Conservation (phyloP, 495 filamentous ascomycete genomes). For the Neurospora africana region DNA sequence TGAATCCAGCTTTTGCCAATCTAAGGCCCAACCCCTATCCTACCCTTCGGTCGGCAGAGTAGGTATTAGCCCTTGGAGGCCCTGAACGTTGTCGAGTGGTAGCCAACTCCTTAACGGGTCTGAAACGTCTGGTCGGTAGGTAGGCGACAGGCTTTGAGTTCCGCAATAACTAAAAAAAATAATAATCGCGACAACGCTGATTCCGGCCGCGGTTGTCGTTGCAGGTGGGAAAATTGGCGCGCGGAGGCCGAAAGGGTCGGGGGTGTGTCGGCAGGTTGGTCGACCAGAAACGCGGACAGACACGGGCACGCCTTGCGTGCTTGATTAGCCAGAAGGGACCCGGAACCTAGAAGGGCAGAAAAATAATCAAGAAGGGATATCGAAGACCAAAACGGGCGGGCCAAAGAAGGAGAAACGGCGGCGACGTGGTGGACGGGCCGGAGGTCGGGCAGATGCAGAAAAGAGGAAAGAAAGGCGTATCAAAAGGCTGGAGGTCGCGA, state of each 20-base stretch:
- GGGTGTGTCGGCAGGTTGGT: conserved; percentile 1
- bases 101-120: not conserved
- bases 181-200: conserved; percentile 6
- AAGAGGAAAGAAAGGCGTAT: conserved; percentile 19
- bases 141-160: not conserved
- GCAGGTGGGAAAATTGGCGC: conserved; percentile 21
- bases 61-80: not conserved
- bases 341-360: conserved; percentile 3
- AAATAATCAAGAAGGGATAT: conserved; percentile 13
- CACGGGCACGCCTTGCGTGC: conserved; percentile 17
- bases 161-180: conserved; percentile 3
- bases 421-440: conserved; percentile 12
- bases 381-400: conserved; percentile 11
- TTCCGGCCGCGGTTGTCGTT: conserved; percentile 9
- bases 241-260: conserved; percentile 12
- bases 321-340: conserved; percentile 3
- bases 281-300: not conserved
- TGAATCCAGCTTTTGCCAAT: not conserved
- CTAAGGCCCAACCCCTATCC: not conserved
- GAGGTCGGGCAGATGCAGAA: conserved; percentile 17
- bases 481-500: conserved; percentile 29
- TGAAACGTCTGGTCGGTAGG: not conserved
- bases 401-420: conserved; percentile 14
- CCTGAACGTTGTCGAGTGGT: not conserved
- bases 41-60: not conserved